phyloP scores from a whole-genome alignment of 176 grass and related monocot species.

The Zoysia japonica region DNA sequence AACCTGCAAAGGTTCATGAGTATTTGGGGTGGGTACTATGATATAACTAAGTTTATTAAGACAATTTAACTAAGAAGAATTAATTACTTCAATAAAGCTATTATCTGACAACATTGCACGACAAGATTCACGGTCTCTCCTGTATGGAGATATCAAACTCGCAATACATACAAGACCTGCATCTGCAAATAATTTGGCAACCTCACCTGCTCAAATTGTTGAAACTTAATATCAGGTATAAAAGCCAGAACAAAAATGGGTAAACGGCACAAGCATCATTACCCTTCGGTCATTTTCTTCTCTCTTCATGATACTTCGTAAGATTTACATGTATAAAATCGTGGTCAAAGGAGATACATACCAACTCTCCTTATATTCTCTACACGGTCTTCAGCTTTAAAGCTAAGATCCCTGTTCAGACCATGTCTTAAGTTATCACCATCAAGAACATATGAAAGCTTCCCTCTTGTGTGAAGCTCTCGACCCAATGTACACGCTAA shows the following conservation, averaged over 20 bases:
- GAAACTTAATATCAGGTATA: constrained; percentile 18
- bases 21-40: background rate
- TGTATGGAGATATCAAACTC: constrained; percentile 97
- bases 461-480: constrained; percentile 79
- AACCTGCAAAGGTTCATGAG: constrained; percentile 52
- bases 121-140: constrained; percentile 71
- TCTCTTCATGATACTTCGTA: background rate
- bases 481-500: constrained; percentile 76
- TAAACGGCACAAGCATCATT: background rate
- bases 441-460: constrained; percentile 86
- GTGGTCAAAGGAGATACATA: constrained; percentile 11
- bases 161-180: constrained; percentile 93
- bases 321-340: background rate
- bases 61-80: constrained; percentile 13
- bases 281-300: background rate
- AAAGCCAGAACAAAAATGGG: background rate
- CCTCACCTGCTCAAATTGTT: constrained; percentile 67
- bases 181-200: constrained; percentile 92
- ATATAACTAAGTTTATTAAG: background rate
- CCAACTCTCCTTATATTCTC: constrained; percentile 97
- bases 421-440: constrained; percentile 96
- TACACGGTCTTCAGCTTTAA: constrained; percentile 77
- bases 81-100: constrained; percentile 87
- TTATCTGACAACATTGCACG: constrained; percentile 72
- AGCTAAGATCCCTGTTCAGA: constrained; percentile 91